Evolutionary conservation across 139 green algal species (phyloP).

Genomic region (Auxenochlorella pyrenoidosa): DNA sequence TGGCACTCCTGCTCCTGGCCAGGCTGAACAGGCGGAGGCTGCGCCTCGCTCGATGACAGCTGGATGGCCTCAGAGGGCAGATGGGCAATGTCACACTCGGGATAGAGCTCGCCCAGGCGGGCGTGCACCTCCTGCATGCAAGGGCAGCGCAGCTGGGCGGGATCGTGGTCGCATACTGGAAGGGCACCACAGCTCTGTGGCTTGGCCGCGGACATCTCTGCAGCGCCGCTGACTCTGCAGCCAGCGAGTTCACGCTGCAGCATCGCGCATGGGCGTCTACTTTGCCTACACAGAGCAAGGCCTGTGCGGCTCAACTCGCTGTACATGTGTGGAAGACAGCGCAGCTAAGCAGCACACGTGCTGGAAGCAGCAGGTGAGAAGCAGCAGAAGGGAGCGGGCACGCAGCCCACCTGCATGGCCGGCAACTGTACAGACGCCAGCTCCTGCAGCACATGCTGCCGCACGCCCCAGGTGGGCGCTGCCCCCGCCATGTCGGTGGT

Average conservation of each 20-base stretch:
- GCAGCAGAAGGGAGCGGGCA: not conserved
- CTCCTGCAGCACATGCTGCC: slow-evolving; percentile 47
- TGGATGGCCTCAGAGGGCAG: slow-evolving; percentile 82
- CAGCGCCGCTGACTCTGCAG: not conserved
- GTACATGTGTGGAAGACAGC: too few relatives aligned
- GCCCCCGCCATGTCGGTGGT: slow-evolving; percentile 66
- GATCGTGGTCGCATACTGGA: not conserved
- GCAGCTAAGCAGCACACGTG: too few relatives aligned
- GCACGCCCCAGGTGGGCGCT: slow-evolving; percentile 72
- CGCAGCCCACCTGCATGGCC: slow-evolving; percentile 49
- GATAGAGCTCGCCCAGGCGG: slow-evolving; percentile 75
- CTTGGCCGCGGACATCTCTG: not conserved
- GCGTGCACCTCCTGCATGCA: slow-evolving; percentile 70
- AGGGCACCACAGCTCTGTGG: not conserved
- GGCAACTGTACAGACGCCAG: slow-evolving; percentile 46
- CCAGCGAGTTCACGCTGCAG: too few relatives aligned
- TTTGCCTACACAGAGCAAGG: too few relatives aligned
- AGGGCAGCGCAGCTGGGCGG: not conserved
- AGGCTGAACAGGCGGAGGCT: not conserved
- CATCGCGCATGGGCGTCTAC: too few relatives aligned
- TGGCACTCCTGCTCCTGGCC: not conserved
- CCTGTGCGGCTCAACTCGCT: too few relatives aligned
- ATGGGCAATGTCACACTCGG: slow-evolving; percentile 74
- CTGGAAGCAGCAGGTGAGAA: not conserved
- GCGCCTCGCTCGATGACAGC: not conserved